A percentile compares a stretch with the other conserved stretches of the same genome.
Evolutionary conservation across 805 yeast genomes (phyloP).

Genomic region (Wickerhamiella parazyma): DNA sequence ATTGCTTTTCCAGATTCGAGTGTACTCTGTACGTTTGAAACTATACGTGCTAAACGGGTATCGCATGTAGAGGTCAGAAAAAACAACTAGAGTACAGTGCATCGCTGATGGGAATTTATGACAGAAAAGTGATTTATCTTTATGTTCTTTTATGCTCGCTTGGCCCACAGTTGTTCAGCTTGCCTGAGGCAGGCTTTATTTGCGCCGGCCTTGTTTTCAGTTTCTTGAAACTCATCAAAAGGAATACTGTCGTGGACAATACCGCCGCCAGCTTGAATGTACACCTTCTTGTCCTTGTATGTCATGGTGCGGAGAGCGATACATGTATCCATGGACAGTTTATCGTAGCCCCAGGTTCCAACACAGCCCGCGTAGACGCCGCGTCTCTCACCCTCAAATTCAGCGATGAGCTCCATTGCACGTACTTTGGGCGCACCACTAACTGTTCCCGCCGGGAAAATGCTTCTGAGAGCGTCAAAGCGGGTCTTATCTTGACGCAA

Average conservation of each 20-base stretch:
- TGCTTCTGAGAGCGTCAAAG: constrained; percentile 93
- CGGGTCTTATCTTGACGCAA: constrained; percentile 71
- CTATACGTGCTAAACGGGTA: too few species aligned
- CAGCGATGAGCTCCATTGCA: constrained; percentile 91
- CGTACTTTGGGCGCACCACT: constrained; percentile 96
- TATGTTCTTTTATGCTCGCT: not conserved
- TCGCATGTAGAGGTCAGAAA: too few species aligned
- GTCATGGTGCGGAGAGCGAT: constrained; percentile 97
- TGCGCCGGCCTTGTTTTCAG: constrained; percentile 94
- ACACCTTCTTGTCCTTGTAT: constrained; percentile 76
- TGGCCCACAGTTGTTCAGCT: constrained; percentile 49
- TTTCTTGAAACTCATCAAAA: constrained; percentile 87
- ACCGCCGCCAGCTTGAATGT: constrained; percentile 98
- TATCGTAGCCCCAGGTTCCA: constrained; percentile 95
- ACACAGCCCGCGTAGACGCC: constrained; percentile 99
- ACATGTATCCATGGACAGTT: constrained; percentile 92
- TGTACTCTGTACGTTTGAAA: too few species aligned
- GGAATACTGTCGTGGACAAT: constrained; percentile 93
- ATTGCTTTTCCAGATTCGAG: too few species aligned
- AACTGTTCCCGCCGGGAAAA: constrained; percentile 98
- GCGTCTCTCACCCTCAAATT: constrained; percentile 78
- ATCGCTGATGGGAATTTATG: too few species aligned
- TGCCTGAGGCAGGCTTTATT: constrained; percentile 81
- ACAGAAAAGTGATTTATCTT: too few species aligned
- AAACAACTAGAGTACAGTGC: too few species aligned